phyloP scores from a whole-genome alignment of 2,329 filamentous ascomycete species.

The Hymenoscyphus infarciens region DNA sequence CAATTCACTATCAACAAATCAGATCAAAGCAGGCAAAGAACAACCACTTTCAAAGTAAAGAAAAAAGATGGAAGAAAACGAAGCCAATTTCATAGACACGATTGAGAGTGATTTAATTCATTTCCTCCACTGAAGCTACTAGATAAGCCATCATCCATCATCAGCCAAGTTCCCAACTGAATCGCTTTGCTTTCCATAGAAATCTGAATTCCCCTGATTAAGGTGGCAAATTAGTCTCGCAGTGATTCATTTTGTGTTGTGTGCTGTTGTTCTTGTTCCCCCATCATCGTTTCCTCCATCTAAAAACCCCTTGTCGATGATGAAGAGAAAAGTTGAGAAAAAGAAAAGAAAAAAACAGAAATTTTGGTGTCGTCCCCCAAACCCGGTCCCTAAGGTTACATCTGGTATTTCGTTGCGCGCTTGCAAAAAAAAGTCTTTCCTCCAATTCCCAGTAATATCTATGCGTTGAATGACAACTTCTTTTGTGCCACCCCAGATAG shows the following conservation, averaged over 20 bases:
- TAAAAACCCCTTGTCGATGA: background rate
- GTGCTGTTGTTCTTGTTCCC: background rate
- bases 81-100: background rate
- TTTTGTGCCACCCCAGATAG: conserved; percentile 13
- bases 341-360: background rate
- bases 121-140: background rate
- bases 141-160: background rate
- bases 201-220: background rate
- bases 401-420: conserved; percentile 11
- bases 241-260: background rate
- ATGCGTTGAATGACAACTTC: background rate
- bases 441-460: conserved; percentile 11
- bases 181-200: background rate
- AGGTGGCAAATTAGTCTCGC: background rate
- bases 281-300: background rate
- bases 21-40: background rate
- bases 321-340: conserved; percentile 1
- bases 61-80: background rate
- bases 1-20: background rate
- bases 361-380: conserved; percentile 5
- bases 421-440: conserved; percentile 12
- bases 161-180: background rate
- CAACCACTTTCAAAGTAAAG: background rate
- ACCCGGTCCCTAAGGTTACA: conserved; percentile 17
- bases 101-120: background rate